phyloP scores from a whole-genome alignment of 2,329 filamentous ascomycete genomes.

The Venturia effusa region DNA sequence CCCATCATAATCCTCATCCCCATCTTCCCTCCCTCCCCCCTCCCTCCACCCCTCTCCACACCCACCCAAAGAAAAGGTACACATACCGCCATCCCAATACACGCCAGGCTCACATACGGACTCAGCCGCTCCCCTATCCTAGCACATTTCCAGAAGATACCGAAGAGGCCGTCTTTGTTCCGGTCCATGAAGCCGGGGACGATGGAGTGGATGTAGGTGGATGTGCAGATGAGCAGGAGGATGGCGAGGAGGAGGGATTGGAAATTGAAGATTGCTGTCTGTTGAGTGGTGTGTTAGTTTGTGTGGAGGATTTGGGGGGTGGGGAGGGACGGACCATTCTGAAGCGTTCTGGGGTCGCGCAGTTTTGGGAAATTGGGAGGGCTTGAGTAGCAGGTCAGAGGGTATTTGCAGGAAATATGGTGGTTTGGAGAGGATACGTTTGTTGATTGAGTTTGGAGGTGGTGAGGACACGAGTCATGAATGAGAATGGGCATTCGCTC shows the following conservation, averaged over 20 bases:
- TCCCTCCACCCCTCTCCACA: background rate
- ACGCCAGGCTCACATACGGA: slow-evolving; percentile 91
- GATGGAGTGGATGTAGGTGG: slow-evolving; percentile 83
- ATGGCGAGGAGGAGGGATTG: slow-evolving; percentile 91
- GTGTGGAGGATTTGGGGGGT: background rate
- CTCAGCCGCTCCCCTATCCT: slow-evolving; percentile 86
- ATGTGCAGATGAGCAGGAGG: slow-evolving; percentile 90
- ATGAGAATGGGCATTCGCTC: background rate
- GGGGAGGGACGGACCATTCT: background rate
- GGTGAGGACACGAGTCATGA: slow-evolving; percentile 2
- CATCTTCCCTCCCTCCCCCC: background rate
- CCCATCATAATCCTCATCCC: background rate
- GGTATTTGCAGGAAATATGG: background rate
- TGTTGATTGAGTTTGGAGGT: background rate
- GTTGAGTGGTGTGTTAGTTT: slow-evolving; percentile 10
- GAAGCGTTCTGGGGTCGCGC: background rate
- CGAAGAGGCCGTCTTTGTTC: slow-evolving; percentile 77
- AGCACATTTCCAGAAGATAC: slow-evolving; percentile 93
- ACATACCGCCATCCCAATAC: slow-evolving; percentile 82
- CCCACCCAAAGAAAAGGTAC: background rate
- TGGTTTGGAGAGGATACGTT: background rate
- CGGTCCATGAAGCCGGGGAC: slow-evolving; percentile 84
- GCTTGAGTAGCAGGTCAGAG: background rate
- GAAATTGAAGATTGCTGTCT: slow-evolving; percentile 99
- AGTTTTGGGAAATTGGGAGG: background rate